phyloP scores from a whole-genome alignment of 257 asterid genomes.

The Solanum rostratum region DNA sequence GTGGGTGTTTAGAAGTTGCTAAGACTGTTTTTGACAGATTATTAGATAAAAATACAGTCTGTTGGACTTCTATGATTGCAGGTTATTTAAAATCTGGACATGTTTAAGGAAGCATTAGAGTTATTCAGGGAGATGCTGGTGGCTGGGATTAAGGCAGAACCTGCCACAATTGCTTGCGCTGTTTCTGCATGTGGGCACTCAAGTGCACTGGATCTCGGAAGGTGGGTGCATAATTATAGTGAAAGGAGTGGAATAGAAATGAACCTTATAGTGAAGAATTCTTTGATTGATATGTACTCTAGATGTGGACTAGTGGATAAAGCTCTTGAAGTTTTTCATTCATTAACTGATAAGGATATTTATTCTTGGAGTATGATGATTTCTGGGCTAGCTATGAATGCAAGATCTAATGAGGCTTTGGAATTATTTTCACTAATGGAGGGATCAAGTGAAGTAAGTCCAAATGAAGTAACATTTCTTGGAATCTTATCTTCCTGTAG shows the following conservation, averaged over 20 bases:
- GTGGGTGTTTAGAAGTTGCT: slow-evolving; percentile 1
- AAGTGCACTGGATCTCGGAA: slow-evolving; percentile 5
- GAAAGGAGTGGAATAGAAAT: background rate
- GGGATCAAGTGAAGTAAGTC: background rate
- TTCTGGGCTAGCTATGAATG: slow-evolving; percentile 9
- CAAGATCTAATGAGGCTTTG: background rate
- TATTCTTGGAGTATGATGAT: slow-evolving; percentile 7
- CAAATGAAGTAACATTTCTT: slow-evolving; percentile 9
- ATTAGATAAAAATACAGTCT: background rate
- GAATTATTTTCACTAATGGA: slow-evolving; percentile 2
- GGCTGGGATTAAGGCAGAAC: slow-evolving; percentile 1
- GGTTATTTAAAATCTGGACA: slow-evolving; percentile 3
- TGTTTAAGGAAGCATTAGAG: slow-evolving; percentile 2
- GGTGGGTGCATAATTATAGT: slow-evolving; percentile 6
- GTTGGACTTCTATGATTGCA: slow-evolving; percentile 10
- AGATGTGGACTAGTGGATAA: slow-evolving; percentile 3
- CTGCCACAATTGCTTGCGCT: slow-evolving; percentile 3
- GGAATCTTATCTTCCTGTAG: slow-evolving; percentile 7
- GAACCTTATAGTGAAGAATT: slow-evolving; percentile 1
- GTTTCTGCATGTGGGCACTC: slow-evolving; percentile 10
- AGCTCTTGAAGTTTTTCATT: slow-evolving; percentile 6
- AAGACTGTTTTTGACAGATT: background rate
- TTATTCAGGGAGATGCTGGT: slow-evolving; percentile 3
- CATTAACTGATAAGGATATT: background rate
- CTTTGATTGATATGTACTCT: slow-evolving; percentile 9